These are phyloP conservation scores for Vinca minor DNA, from an alignment of 257 asterid genomes.

Conservation along the genomic window DNA sequence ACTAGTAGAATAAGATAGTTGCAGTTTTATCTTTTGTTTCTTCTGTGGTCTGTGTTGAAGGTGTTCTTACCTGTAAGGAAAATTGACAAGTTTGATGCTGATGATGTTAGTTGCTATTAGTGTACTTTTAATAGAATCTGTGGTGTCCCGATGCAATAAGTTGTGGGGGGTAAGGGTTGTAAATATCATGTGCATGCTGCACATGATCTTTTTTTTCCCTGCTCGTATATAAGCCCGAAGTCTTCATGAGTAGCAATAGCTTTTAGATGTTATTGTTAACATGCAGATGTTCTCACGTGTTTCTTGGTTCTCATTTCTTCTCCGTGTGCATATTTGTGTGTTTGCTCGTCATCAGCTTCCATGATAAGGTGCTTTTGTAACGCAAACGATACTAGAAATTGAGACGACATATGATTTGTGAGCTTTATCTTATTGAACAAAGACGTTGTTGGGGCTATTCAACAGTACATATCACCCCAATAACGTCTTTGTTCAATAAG, in stretches of 20 bases:
- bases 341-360: not conserved
- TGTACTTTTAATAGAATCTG: too few species aligned
- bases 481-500: too few species aligned
- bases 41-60: not conserved
- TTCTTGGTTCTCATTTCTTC: not conserved
- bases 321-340: not conserved
- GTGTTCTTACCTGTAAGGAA: not conserved
- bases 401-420: too few species aligned
- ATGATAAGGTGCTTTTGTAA: not conserved
- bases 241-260: not conserved
- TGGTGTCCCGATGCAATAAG: not conserved
- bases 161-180: not conserved
- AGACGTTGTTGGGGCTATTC: not conserved
- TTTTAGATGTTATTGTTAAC: not conserved
- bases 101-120: too few species aligned
- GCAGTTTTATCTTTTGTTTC: not conserved
- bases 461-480: not conserved
- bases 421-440: not conserved
- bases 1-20: not conserved
- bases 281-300: not conserved
- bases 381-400: too few species aligned
- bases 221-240: not conserved
- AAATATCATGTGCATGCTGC: not conserved
- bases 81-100: not conserved
- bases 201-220: not conserved